Evolutionary conservation across 1,139 yeast genomes (phyloP).

Genomic region (Protomyces pachydermus): DNA sequence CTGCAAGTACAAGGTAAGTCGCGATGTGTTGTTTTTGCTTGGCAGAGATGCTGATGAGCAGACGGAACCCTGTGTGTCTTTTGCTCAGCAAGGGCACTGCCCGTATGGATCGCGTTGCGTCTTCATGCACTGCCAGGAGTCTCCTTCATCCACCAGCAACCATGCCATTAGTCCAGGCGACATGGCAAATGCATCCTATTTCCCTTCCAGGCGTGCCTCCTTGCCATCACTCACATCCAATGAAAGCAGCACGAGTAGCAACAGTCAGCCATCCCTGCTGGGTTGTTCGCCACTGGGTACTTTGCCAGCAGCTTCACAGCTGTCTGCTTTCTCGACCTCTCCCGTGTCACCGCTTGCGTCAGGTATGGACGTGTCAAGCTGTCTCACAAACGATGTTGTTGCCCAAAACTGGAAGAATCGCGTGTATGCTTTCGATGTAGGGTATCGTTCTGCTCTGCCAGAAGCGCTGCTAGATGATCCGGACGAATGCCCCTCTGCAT

Average conservation of each 20-base stretch:
- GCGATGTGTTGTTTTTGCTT: not conserved
- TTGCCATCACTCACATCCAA: not conserved
- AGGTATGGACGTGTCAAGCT: not conserved
- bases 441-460: not conserved
- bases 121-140: slow-evolving; percentile 14
- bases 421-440: not conserved
- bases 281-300: too few relatives aligned
- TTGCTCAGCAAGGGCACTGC: slow-evolving; percentile 13
- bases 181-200: not conserved
- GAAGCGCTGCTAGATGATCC: not conserved
- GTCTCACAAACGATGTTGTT: not conserved
- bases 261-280: not conserved
- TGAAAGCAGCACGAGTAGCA: not conserved
- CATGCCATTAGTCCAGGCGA: not conserved
- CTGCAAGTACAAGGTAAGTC: not conserved
- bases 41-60: slow-evolving; percentile 16
- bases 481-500: not conserved
- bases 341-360: not conserved
- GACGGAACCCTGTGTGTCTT: slow-evolving; percentile 26
- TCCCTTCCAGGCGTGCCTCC: not conserved
- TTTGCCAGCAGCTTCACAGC: not conserved
- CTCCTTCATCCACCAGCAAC: not conserved
- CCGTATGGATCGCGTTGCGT: slow-evolving; percentile 29
- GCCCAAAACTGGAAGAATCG: not conserved
- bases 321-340: not conserved